Evolutionary conservation across 2,329 filamentous ascomycete species (phyloP), one percentile per base, ranked within the genome.

Genomic region (Cryphonectria parasitica): DNA sequence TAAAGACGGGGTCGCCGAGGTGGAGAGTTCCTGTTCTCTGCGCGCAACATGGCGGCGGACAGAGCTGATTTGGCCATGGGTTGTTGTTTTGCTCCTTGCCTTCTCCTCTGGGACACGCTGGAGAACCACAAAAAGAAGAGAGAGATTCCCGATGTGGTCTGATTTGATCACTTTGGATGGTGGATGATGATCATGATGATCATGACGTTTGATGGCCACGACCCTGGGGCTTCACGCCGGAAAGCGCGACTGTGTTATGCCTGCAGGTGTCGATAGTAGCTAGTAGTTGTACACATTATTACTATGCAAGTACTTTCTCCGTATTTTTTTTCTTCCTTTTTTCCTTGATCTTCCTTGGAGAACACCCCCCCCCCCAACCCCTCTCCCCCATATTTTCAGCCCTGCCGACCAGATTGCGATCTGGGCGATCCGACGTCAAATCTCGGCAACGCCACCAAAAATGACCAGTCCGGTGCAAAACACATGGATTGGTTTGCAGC

Each of bases 381-480:
- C 45, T 28, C 31, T 36, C 45, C 64, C 64, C 43, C 41, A 34
- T 65, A n/a, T 39, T 28, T 54, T 43, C 64, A 58, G 64, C 52
- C 64, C 64, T 66, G 64, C 39, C 64, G 49, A 66, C 49, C 64
- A 65, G 64, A 65, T 65, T 65, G 43, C 64, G 62, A 64, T 56
- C 64, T 66, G 36, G 34, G 34, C 39, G 52, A 31, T 64, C 61
- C 61, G 61, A 25, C 39, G n/a, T 28, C 61, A 36, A 64, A 45
- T 64, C 61, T 64, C 61, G 61, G 61, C 58, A 61, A 61, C 19
- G 34, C 58, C 58, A 39, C 45, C 19, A 49, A 11, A 49, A 49
- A 10, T n/a, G 45, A 49, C 45, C 45, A n/a, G 45, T 43, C 41
- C 41, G 41, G 13, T 5, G 15, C 22, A 49, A n/a, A 49, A 19